Conservation (phyloP, 768 basidiomycete species). For the Boletellus ananas region DNA sequence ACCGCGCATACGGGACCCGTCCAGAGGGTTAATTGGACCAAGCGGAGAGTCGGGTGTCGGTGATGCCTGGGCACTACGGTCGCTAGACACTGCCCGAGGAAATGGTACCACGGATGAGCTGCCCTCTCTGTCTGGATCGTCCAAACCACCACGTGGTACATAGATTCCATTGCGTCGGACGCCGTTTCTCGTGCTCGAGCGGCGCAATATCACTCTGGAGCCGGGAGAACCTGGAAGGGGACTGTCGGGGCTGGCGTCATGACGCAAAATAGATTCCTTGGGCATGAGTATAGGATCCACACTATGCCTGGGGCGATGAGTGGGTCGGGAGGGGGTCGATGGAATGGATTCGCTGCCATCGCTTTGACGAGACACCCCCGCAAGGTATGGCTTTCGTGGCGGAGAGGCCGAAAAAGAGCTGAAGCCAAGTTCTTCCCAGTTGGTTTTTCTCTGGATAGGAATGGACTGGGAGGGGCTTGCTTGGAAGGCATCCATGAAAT, state of each 20-base stretch:
- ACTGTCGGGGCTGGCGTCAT: constrained; percentile 61
- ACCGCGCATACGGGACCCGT: constrained; percentile 44
- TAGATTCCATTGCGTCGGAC: constrained; percentile 48
- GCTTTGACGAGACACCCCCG: constrained; percentile 41
- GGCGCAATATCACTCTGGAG: constrained; percentile 49
- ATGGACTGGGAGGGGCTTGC: constrained; percentile 28
- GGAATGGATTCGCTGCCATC: constrained; percentile 44
- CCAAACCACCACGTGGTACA: constrained; percentile 37
- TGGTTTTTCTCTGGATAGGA: constrained; percentile 20
- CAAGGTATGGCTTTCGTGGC: constrained; percentile 55
- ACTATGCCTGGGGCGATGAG: constrained; percentile 62
- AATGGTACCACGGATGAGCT: constrained; percentile 55
- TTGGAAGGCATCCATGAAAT: constrained; percentile 63
- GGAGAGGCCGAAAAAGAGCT: constrained; percentile 43
- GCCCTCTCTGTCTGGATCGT: constrained; percentile 34
- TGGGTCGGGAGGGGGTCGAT: constrained; percentile 45
- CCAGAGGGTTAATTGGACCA: constrained; percentile 20
- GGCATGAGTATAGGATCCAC: constrained; percentile 52
- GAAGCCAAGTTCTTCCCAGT: constrained; percentile 24
- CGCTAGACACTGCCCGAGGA: constrained; percentile 56
- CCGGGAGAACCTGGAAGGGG: constrained; percentile 31
- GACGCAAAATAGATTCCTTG: constrained; percentile 44
- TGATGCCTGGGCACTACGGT: constrained; percentile 34
- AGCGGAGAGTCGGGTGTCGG: constrained; percentile 38
- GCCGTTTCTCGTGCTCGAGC: constrained; percentile 52